phyloP scores from a whole-genome alignment of 257 asterid genomes.

The Striga asiatica region DNA sequence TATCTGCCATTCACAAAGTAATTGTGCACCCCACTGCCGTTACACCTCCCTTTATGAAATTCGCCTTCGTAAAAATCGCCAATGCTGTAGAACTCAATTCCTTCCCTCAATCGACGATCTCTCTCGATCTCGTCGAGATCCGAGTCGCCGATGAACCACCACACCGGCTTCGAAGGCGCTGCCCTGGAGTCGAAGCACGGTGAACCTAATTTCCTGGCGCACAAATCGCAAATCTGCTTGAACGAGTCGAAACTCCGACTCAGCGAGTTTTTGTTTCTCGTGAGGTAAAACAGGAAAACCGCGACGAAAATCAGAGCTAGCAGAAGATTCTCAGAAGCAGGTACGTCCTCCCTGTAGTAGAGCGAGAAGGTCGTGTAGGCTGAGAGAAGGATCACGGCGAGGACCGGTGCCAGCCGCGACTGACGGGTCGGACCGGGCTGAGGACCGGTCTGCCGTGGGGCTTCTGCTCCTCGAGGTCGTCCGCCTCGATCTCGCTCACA shows the following conservation, averaged over 20 bases:
- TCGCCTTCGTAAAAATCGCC: slow-evolving; percentile 93
- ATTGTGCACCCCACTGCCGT: slow-evolving; percentile 82
- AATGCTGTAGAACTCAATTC: slow-evolving; percentile 75
- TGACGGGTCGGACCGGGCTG: slow-evolving; percentile 22
- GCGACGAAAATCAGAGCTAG: slow-evolving; percentile 51
- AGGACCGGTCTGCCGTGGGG: slow-evolving; percentile 47
- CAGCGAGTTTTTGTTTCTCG: slow-evolving; percentile 35
- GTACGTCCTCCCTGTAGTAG: slow-evolving; percentile 32
- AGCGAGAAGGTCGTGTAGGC: slow-evolving; percentile 47
- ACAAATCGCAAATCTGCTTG: slow-evolving; percentile 32
- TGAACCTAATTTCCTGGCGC: slow-evolving; percentile 25
- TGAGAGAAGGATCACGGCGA: slow-evolving; percentile 30
- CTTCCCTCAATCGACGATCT: slow-evolving; percentile 28
- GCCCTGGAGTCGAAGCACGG: slow-evolving; percentile 24
- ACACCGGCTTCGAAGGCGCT: slow-evolving; percentile 46
- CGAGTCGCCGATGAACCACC: slow-evolving; percentile 76
- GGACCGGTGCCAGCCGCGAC: slow-evolving; percentile 28
- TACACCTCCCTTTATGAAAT: slow-evolving; percentile 74
- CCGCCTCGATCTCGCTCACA: slow-evolving; percentile 46
- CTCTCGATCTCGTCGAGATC: slow-evolving; percentile 9
- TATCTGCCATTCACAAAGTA: slow-evolving; percentile 69
- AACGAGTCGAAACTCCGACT: slow-evolving; percentile 19
- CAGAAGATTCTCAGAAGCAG: slow-evolving; percentile 63
- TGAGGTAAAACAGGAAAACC: slow-evolving; percentile 36
- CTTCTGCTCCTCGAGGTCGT: slow-evolving; percentile 89